Evolutionary conservation across 768 basidiomycete genomes (phyloP).

Genomic region (Rhodotorula diobovata): DNA sequence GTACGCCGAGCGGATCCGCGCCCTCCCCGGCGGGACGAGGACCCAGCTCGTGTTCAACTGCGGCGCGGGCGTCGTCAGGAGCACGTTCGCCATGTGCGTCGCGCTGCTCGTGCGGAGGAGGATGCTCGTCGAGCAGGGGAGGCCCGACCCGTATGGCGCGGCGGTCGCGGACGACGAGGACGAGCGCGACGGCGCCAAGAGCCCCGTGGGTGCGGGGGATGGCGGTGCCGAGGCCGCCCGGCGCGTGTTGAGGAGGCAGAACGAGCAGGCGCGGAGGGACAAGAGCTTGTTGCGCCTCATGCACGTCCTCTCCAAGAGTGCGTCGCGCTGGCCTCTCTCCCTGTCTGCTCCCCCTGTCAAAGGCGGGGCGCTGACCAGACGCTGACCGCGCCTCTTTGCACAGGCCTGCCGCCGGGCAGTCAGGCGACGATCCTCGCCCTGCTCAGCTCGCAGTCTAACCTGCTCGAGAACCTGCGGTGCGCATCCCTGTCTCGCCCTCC

Average conservation of each 20-base stretch:
- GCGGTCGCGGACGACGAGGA: background rate
- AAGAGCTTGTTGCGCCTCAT: slow-evolving; percentile 48
- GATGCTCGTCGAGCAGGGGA: slow-evolving; percentile 60
- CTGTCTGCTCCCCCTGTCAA: too few species aligned
- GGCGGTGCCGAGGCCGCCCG: slow-evolving; percentile 19
- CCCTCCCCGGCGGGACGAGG: slow-evolving; percentile 65
- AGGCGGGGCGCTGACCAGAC: too few species aligned
- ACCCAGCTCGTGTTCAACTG: slow-evolving; percentile 90
- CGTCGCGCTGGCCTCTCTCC: slow-evolving; percentile 30
- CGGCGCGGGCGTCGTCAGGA: slow-evolving; percentile 89
- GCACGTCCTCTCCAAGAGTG: slow-evolving; percentile 50
- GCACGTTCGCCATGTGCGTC: slow-evolving; percentile 93
- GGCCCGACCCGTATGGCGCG: slow-evolving; percentile 68
- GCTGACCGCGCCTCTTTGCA: accelerated
- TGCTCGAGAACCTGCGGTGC: slow-evolving; percentile 63
- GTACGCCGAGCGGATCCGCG: slow-evolving; percentile 74
- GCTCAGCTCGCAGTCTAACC: slow-evolving; percentile 68
- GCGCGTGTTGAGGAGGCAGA: slow-evolving; percentile 46
- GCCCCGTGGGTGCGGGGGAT: background rate
- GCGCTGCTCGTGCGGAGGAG: slow-evolving; percentile 79
- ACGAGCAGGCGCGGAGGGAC: slow-evolving; percentile 46
- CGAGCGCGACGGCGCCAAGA: background rate
- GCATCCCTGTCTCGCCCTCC: background rate
- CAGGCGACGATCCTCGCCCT: slow-evolving; percentile 58
- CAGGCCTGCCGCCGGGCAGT: slow-evolving; percentile 23